phyloP scores from a whole-genome alignment of 208 protist species.

The Wallacemonas rigidus region DNA sequence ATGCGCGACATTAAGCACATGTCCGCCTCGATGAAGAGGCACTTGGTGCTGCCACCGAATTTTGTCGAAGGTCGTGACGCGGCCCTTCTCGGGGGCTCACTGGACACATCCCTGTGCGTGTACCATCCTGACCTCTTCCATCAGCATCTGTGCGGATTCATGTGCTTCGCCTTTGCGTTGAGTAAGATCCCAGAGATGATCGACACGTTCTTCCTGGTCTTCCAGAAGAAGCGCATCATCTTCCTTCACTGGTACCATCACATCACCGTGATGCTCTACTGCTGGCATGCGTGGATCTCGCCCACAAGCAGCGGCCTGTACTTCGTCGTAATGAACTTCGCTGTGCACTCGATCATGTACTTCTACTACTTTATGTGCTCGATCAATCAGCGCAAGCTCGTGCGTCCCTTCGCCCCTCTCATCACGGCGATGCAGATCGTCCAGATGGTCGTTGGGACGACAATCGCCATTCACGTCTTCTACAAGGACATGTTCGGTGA shows the following conservation, averaged over 20 bases:
- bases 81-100: constrained; percentile 35
- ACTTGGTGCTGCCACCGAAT: constrained; percentile 24
- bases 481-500: constrained; percentile 33
- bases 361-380: constrained; percentile 89
- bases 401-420: constrained; percentile 64
- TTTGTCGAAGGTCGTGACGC: constrained; percentile 32
- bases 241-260: constrained; percentile 93
- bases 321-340: constrained; percentile 90
- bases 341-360: constrained; percentile 95
- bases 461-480: constrained; percentile 51
- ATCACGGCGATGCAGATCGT: constrained; percentile 80
- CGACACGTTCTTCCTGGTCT: constrained; percentile 72
- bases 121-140: constrained; percentile 48
- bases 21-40: constrained; percentile 29
- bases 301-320: constrained; percentile 51
- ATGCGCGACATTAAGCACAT: constrained; percentile 28
- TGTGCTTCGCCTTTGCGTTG: constrained; percentile 66
- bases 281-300: constrained; percentile 69
- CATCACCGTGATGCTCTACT: constrained; percentile 87
- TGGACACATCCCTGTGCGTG: constrained; percentile 52
- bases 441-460: constrained; percentile 89
- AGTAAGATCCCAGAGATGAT: constrained; percentile 81
- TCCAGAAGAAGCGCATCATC: constrained; percentile 76
- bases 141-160: constrained; percentile 38
- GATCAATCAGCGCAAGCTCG: constrained; percentile 31